phyloP scores from a whole-genome alignment of 2,329 filamentous ascomycete genomes.

The Paracorniculantispora psalliotae region DNA sequence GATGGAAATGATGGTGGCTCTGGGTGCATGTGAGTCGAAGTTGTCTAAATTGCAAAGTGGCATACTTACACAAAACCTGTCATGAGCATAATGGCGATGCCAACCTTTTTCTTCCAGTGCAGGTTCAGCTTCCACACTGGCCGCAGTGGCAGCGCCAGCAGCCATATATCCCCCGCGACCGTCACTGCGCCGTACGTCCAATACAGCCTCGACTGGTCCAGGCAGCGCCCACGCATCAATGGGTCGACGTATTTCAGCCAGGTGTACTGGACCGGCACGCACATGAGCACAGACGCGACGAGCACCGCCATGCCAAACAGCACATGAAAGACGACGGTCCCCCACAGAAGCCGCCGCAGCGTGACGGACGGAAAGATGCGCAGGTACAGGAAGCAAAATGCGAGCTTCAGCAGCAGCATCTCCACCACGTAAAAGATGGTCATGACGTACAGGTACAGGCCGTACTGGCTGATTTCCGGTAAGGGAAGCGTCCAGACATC shows the following conservation, averaged over 20 bases:
- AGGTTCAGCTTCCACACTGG: not conserved
- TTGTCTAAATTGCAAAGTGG: not conserved
- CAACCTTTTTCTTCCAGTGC: not conserved
- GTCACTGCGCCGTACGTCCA: not conserved
- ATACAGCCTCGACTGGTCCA: not conserved
- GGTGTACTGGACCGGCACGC: not conserved
- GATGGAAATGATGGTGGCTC: not conserved
- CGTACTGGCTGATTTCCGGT: not conserved
- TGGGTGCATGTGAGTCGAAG: not conserved
- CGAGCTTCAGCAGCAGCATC: not conserved
- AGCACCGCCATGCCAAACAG: not conserved
- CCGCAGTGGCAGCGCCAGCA: not conserved
- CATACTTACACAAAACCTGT: not conserved
- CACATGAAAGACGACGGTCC: not conserved
- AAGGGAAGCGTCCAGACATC: not conserved
- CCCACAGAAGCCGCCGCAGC: not conserved
- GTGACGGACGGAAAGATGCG: not conserved
- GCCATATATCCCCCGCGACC: not conserved
- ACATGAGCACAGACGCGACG: not conserved
- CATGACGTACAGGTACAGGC: not conserved
- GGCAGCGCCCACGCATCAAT: not conserved
- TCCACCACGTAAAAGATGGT: not conserved
- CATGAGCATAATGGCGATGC: not conserved
- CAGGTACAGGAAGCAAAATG: not conserved
- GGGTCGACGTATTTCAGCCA: not conserved